phyloP scores from a whole-genome alignment of 2,329 filamentous ascomycete genomes.

The Lecanicillium sp. region DNA sequence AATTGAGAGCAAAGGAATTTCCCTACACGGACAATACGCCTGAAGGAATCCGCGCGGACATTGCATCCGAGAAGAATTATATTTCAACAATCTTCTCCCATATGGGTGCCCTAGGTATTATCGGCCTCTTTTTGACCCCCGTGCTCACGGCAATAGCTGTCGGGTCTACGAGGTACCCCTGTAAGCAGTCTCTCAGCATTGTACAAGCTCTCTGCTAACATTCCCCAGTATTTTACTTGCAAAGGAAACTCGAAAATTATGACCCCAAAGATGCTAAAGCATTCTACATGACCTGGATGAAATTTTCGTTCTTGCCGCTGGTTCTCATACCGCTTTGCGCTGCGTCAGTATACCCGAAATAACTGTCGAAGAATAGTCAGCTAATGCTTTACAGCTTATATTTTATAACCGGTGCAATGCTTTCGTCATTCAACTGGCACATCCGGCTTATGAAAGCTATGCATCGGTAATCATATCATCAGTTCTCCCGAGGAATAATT shows the following conservation, averaged over 20 bases:
- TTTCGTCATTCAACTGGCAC: not conserved
- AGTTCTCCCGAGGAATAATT: not conserved
- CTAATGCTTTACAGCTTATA: not conserved
- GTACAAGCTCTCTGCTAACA: not conserved
- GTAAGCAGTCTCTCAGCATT: not conserved
- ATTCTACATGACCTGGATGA: not conserved
- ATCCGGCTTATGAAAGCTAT: not conserved
- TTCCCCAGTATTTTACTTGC: not conserved
- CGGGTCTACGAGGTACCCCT: not conserved
- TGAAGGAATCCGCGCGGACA: not conserved
- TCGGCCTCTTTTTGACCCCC: not conserved
- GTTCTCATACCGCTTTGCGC: not conserved
- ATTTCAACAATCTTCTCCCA: not conserved
- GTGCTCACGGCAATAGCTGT: not conserved
- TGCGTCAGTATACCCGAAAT: not conserved
- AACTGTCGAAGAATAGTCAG: not conserved
- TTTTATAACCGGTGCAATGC: not conserved
- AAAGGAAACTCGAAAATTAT: not conserved
- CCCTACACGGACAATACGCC: not conserved
- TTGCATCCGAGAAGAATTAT: not conserved
- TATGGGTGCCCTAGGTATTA: not conserved
- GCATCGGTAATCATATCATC: not conserved
- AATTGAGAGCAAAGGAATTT: not conserved
- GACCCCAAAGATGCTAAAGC: not conserved
- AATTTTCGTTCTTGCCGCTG: not conserved